A percentile compares a stretch with the other conserved stretches of the same genome.
These are phyloP conservation scores for Stephania cephalantha DNA, from an alignment of 164 flowering plant species.

Conservation along the genomic window DNA sequence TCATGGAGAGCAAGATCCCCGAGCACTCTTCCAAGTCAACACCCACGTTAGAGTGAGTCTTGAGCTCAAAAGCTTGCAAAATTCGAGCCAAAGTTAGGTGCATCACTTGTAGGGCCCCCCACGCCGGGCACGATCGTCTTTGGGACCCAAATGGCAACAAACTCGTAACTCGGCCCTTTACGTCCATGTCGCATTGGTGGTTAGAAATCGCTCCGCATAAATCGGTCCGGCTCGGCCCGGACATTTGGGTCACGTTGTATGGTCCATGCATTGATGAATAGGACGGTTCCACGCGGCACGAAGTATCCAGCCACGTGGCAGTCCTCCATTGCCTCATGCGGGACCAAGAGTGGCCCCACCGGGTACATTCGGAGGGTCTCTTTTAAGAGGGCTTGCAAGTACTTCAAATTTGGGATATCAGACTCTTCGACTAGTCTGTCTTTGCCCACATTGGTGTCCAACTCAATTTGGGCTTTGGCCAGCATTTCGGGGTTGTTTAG, in stretches of 20 bases:
- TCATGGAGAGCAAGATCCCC: no score
- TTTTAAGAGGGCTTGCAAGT: background rate
- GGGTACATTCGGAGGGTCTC: background rate
- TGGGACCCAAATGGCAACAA: background rate
- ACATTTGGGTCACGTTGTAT: slow-evolving; percentile 3
- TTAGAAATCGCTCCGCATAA: background rate
- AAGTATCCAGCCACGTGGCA: background rate
- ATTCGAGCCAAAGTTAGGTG: no score
- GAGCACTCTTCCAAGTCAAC: no score
- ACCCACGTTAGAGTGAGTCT: no score
- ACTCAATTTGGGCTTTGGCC: background rate
- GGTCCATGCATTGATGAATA: background rate
- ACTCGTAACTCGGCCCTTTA: background rate
- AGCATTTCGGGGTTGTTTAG: no score
- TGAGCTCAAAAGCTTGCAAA: no score
- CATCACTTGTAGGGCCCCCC: no score
- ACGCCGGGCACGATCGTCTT: background rate
- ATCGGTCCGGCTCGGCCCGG: background rate
- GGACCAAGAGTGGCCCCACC: background rate
- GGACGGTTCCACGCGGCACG: background rate
- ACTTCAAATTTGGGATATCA: background rate
- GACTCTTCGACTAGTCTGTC: slow-evolving; percentile 6
- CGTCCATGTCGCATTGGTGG: background rate
- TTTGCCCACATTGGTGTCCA: background rate
- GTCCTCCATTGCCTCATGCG: background rate